These are phyloP conservation scores for Globisporangium canariense DNA, from an alignment of 352 stramenopile genomes.

Conservation along the genomic window DNA sequence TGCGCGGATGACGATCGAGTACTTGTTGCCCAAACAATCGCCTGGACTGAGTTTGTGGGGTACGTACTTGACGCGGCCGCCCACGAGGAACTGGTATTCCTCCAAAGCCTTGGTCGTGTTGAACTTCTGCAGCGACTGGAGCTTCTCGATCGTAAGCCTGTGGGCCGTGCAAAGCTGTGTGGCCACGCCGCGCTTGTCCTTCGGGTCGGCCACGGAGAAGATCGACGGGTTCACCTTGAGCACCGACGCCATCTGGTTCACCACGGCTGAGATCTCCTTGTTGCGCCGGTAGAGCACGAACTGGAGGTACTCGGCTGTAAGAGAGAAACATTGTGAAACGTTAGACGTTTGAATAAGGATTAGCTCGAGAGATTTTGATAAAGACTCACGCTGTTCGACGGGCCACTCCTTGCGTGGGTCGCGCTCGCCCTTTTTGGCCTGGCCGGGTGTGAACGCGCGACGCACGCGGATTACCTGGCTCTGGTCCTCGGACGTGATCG, in stretches of 20 bases:
- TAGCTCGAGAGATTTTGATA: not conserved
- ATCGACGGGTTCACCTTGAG: constrained; percentile 63
- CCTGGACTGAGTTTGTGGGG: constrained; percentile 80
- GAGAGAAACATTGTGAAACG: constrained; percentile 17
- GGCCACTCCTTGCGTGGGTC: constrained; percentile 64
- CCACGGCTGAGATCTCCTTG: constrained; percentile 90
- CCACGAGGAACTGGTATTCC: constrained; percentile 84
- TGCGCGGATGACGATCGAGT: constrained; percentile 92
- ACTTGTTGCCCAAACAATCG: constrained; percentile 90
- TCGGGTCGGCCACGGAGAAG: constrained; percentile 94
- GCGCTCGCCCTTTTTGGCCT: constrained; percentile 48
- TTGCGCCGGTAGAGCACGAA: constrained; percentile 98
- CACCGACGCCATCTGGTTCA: constrained; percentile 76
- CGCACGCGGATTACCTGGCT: constrained; percentile 73
- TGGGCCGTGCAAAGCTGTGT: constrained; percentile 94
- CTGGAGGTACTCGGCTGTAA: constrained; percentile 86
- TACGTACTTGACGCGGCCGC: constrained; percentile 92
- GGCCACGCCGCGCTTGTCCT: constrained; percentile 96
- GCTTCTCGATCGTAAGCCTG: constrained; percentile 59
- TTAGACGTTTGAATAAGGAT: not conserved
- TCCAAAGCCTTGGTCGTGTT: constrained; percentile 36
- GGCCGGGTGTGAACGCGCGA: constrained; percentile 27
- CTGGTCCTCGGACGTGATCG: constrained; percentile 79
- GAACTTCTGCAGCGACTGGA: constrained; percentile 44
- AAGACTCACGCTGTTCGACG: constrained; percentile 50